phyloP scores from a whole-genome alignment of 2,329 filamentous ascomycete species.

The Cercospora zeae-maydis region DNA sequence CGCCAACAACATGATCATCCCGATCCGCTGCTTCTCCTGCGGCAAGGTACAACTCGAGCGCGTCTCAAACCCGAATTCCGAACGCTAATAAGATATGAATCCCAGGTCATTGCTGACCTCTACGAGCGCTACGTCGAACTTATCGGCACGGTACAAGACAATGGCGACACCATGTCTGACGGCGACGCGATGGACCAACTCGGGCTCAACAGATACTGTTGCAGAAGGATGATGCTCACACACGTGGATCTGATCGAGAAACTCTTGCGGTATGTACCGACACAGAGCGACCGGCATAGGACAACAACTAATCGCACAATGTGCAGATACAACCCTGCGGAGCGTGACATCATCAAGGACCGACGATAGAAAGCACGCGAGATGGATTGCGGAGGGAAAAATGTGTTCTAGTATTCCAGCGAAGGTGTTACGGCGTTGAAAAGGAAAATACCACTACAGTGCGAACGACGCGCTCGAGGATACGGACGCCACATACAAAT shows the following conservation, averaged over 20 bases:
- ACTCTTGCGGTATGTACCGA: conserved; percentile 71
- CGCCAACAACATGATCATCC: conserved; percentile 81
- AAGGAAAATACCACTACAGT: not conserved
- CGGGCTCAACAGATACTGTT: conserved; percentile 93
- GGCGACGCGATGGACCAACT: conserved; percentile 96
- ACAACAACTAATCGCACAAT: conserved; percentile 7
- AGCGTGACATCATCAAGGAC: conserved; percentile 38
- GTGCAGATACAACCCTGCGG: conserved; percentile 37
- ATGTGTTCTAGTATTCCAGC: not conserved
- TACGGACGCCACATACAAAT: not conserved
- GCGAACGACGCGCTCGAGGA: not conserved
- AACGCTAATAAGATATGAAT: conserved; percentile 5
- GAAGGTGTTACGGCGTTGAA: conserved; percentile 9
- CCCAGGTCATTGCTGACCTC: conserved; percentile 91
- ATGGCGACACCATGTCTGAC: conserved; percentile 57
- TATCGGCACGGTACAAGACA: conserved; percentile 70
- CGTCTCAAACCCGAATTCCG: not conserved
- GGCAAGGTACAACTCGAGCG: conserved; percentile 70
- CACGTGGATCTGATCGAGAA: conserved; percentile 99
- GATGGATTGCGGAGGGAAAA: not conserved
- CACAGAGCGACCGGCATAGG: not conserved
- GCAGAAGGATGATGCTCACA: conserved; percentile 98
- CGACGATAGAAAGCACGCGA: conserved; percentile 1
- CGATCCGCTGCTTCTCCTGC: conserved; percentile 97
- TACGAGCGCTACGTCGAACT: conserved; percentile 94